These are phyloP conservation scores for Nothopassalora personata DNA, from an alignment of 2,329 filamentous ascomycete genomes.

Conservation along the genomic window DNA sequence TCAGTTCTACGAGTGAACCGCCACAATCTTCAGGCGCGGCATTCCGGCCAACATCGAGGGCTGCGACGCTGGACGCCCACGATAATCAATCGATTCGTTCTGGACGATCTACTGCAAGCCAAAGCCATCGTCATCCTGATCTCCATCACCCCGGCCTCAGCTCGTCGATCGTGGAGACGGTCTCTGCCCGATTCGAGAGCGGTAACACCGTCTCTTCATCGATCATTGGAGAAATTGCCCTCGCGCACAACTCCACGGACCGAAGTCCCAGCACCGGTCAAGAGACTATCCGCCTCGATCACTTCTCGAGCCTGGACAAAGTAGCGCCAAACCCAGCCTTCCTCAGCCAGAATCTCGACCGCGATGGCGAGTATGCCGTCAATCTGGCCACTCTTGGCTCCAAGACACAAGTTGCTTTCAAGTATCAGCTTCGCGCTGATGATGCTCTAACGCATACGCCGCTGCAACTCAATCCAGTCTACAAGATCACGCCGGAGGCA, in stretches of 20 bases:
- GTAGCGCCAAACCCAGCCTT: conserved; percentile 93
- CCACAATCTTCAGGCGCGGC: conserved; percentile 25
- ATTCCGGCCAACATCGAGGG: conserved; percentile 24
- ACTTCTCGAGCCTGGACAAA: conserved; percentile 81
- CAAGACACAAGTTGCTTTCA: conserved; percentile 74
- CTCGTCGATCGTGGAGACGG: conserved; percentile 82
- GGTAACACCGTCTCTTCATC: conserved; percentile 65
- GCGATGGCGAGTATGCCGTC: conserved; percentile 73
- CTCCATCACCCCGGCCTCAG: conserved; percentile 74
- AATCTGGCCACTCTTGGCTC: conserved; percentile 62
- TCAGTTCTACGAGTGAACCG: conserved; percentile 21
- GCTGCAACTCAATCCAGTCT: conserved; percentile 65
- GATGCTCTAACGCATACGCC: conserved; percentile 57
- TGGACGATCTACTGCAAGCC: conserved; percentile 66
- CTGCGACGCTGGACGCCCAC: conserved; percentile 39
- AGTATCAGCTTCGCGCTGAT: conserved; percentile 78
- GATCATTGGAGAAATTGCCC: conserved; percentile 81
- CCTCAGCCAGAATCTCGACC: conserved; percentile 63
- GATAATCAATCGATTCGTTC: conserved; percentile 92
- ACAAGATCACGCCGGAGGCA: conserved; percentile 80
- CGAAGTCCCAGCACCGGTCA: conserved; percentile 38
- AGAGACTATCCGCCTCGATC: conserved; percentile 75
- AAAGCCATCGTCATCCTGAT: conserved; percentile 69
- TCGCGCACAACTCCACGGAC: conserved; percentile 66
- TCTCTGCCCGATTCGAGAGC: conserved; percentile 78